Evolutionary conservation across 176 grass and related monocot genomes (phyloP), one percentile per base, ranked within the genome.

Genomic region (Raddia distichophylla): DNA sequence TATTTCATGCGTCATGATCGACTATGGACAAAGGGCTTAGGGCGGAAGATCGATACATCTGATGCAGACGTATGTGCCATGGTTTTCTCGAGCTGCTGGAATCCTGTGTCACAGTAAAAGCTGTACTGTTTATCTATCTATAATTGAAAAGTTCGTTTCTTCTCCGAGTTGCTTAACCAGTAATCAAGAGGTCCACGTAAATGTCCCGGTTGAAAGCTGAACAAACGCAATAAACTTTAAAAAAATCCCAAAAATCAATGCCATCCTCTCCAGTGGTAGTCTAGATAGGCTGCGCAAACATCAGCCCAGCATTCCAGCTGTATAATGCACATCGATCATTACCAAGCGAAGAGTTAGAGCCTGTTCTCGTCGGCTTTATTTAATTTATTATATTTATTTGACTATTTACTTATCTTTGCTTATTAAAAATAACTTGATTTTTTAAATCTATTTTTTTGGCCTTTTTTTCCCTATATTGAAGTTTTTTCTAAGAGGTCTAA

Each of bases 251-350:
- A 0, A 64, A 37, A 13, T 33, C 1, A 27, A 12, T 44, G 37
- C 20, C 20, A 60, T 35, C 18, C 78, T 75, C 80, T 45, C 17
- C 3, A 27, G 33, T 11, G 34, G 78, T 8, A 58, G 61, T n/a
- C n/a, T n/a, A n/a, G 32, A 27, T 27, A 27, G 27, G 27, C 22
- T 78, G 6, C 53, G 60, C 53, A 14, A 77, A 32, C 33, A 79
- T 60, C 44, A 84, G 78, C 35, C 69, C 75, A 75, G 46, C 54
- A 43, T 47, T 16, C 53, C 68, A 75, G 46, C 61, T 27, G 42
- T 73, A 67, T 73, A 57, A 18, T 15, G 62, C 54, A 54, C 16
- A 73, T 79, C 56, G n/a, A 20, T 20, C 35, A 27, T 69, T 74
- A 89, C 47, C 70, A 85, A 32, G 67, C 48, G 13, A 51, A 44